Conservation (phyloP, 2,329 filamentous ascomycete genomes). For the Colletotrichum chrysophilum region DNA sequence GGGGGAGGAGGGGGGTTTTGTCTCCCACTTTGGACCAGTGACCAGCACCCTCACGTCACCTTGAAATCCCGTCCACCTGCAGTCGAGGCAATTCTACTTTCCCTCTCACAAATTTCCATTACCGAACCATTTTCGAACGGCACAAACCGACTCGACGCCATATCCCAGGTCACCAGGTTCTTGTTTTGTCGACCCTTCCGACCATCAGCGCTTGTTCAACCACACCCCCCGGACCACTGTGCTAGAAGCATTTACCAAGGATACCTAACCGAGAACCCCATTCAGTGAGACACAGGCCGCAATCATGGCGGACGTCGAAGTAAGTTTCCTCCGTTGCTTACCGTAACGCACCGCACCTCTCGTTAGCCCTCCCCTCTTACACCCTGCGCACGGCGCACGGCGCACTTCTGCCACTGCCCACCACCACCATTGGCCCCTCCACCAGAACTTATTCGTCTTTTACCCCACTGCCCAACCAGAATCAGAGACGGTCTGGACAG, state of each 20-base stretch:
- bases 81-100: not conserved
- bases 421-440: conserved; percentile 15
- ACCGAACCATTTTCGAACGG: not conserved
- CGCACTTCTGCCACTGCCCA: conserved; percentile 12
- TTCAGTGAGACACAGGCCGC: conserved; percentile 22
- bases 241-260: conserved; percentile 2
- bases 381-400: conserved; percentile 1
- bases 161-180: not conserved
- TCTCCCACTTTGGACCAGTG: not conserved
- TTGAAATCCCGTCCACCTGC: conserved; percentile 10
- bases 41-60: conserved; percentile 18
- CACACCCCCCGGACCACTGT: not conserved
- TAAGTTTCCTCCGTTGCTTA: conserved; percentile 29
- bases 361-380: conserved; percentile 18
- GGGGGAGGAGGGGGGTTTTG: not conserved
- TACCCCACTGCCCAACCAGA: conserved; percentile 17
- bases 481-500: conserved; percentile 14
- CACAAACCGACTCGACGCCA: not conserved
- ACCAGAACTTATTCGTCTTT: conserved; percentile 11
- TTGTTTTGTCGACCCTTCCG: not conserved
- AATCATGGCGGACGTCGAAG: conserved; percentile 36
- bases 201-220: not conserved
- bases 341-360: conserved; percentile 18
- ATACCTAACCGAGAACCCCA: conserved; percentile 19
- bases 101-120: conserved; percentile 12